phyloP scores from a whole-genome alignment of 352 stramenopile genomes.

The Globisporangium carolinianum region DNA sequence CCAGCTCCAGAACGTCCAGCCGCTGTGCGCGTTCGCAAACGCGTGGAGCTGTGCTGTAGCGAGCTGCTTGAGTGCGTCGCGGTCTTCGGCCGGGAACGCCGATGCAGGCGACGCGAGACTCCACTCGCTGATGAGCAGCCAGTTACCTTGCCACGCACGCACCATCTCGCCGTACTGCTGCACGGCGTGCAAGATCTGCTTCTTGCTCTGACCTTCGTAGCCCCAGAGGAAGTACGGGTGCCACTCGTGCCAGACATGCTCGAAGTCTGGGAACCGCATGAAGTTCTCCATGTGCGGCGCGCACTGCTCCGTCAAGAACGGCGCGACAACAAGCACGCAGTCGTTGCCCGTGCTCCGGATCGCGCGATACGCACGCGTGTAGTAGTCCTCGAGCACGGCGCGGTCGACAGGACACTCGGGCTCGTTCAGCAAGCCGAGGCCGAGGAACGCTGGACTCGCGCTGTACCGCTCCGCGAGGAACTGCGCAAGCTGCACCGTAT shows the following conservation, averaged over 20 bases:
- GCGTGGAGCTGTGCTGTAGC: slow-evolving; percentile 49
- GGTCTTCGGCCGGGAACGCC: slow-evolving; percentile 50
- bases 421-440: slow-evolving; percentile 80
- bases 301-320: slow-evolving; percentile 47
- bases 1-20: slow-evolving; percentile 88
- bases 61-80: slow-evolving; percentile 35
- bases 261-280: slow-evolving; percentile 28
- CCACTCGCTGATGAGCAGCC: slow-evolving; percentile 81
- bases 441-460: slow-evolving; percentile 38
- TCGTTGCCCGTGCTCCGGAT: slow-evolving; percentile 51
- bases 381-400: slow-evolving; percentile 46
- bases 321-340: slow-evolving; percentile 46
- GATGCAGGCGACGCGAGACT: slow-evolving; percentile 54
- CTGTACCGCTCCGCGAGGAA: slow-evolving; percentile 48
- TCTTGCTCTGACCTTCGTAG: slow-evolving; percentile 42
- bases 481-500: slow-evolving; percentile 50
- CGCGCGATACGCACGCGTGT: slow-evolving; percentile 40
- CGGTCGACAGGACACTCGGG: slow-evolving; percentile 44
- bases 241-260: slow-evolving; percentile 44
- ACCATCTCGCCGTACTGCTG: slow-evolving; percentile 48
- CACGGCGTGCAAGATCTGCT: slow-evolving; percentile 56
- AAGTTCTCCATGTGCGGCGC: slow-evolving; percentile 31
- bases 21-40: slow-evolving; percentile 52
- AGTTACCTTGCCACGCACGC: slow-evolving; percentile 54
- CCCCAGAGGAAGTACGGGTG: slow-evolving; percentile 64